Conservation (phyloP, 805 yeast genomes). For the Spathaspora arborariae region DNA sequence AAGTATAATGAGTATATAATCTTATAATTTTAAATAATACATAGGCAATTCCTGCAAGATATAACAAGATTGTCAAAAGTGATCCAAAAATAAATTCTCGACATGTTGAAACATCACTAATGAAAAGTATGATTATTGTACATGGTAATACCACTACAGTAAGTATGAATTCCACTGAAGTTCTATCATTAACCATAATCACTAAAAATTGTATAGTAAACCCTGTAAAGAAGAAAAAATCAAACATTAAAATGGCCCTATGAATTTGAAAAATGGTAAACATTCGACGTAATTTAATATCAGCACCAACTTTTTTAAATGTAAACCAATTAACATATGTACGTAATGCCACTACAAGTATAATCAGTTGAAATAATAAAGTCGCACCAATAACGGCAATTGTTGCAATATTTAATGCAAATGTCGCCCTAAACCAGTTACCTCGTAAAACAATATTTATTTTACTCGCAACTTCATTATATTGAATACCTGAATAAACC, state of each 20-base stretch:
- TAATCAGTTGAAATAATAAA: constrained; percentile 23
- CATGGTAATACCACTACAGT: constrained; percentile 45
- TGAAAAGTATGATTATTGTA: constrained; percentile 34
- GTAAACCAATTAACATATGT: constrained; percentile 43
- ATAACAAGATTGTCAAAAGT: constrained; percentile 23
- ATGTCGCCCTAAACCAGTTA: constrained; percentile 28
- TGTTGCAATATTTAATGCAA: constrained; percentile 40
- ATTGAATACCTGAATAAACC: constrained; percentile 46
- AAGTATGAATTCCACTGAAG: constrained; percentile 41
- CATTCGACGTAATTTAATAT: constrained; percentile 33
- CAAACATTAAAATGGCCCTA: constrained; percentile 20
- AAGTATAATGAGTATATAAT: constrained; percentile 40
- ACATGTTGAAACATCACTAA: constrained; percentile 34
- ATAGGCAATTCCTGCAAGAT: constrained; percentile 40
- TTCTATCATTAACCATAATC: constrained; percentile 34
- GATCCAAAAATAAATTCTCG: constrained; percentile 29
- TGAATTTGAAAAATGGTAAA: constrained; percentile 39
- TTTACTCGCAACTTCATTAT: constrained; percentile 31
- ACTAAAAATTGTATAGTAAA: constrained; percentile 48
- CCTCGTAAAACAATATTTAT: constrained; percentile 15
- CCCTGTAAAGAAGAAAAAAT: constrained; percentile 44
- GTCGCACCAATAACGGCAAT: constrained; percentile 38
- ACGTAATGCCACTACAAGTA: constrained; percentile 30
- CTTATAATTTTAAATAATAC: constrained; percentile 45
- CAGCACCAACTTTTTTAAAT: constrained; percentile 48